Conservation (phyloP, 1,139 yeast genomes). For the Sugiyamaella neomexicana region DNA sequence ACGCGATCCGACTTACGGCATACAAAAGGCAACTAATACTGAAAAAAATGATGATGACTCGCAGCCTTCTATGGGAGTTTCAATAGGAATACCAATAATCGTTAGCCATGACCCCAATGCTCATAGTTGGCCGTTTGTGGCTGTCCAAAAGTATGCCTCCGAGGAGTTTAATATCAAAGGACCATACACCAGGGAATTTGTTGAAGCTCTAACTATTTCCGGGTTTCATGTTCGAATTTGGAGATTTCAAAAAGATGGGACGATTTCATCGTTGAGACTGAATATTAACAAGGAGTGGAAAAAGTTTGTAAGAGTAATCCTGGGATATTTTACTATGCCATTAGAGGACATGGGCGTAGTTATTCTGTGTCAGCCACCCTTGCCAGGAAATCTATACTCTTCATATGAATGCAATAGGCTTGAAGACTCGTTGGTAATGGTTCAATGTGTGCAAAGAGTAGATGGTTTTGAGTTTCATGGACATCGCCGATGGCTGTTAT, state of each 20-base stretch:
- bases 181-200: constrained; percentile 3
- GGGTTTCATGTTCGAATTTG: constrained; percentile 1
- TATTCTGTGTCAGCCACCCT: background rate
- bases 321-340: constrained; percentile 8
- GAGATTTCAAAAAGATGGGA: constrained; percentile 10
- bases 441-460: constrained; percentile 9
- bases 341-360: constrained; percentile 4
- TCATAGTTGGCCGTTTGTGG: constrained; percentile 5
- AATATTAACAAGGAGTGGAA: constrained; percentile 16
- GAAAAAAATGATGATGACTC: background rate
- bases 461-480: constrained; percentile 11
- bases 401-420: background rate
- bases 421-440: constrained; percentile 13
- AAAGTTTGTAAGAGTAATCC: constrained; percentile 10
- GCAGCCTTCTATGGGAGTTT: background rate
- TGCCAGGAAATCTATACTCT: background rate
- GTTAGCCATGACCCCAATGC: constrained; percentile 1
- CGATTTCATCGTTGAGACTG: constrained; percentile 2
- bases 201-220: constrained; percentile 8
- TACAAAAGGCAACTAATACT: background rate
- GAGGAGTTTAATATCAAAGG: background rate
- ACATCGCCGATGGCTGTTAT: constrained; percentile 9
- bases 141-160: constrained; percentile 3
- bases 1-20: background rate
- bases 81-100: constrained; percentile 9